A percentile compares a stretch with the other conserved stretches of the same genome.
phyloP scores from a whole-genome alignment of 257 asterid species.

The Solanum bulbocastanum region DNA sequence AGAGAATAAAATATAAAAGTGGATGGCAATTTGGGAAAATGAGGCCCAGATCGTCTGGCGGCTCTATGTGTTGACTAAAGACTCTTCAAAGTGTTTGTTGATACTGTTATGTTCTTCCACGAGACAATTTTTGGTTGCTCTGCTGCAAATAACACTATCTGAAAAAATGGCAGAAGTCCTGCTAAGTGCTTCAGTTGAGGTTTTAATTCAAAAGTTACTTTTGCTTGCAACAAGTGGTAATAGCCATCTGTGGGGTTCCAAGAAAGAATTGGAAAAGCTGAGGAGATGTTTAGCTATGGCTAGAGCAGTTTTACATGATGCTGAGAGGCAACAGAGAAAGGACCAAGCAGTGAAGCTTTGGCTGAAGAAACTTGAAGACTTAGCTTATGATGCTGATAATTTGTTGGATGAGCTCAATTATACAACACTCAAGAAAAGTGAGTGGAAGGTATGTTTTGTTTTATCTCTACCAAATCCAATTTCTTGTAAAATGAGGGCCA shows the following conservation, averaged over 20 bases:
- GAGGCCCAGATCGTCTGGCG: too few species aligned
- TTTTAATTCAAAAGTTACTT: neutral
- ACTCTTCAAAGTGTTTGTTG: too few species aligned
- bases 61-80: too few species aligned
- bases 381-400: constrained; percentile 4
- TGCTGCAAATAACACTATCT: neutral
- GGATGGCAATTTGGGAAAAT: too few species aligned
- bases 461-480: neutral
- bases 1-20: too few species aligned
- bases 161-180: neutral
- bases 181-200: neutral
- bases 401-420: constrained; percentile 19
- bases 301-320: constrained; percentile 1
- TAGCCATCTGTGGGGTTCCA: neutral
- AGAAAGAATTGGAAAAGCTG: neutral
- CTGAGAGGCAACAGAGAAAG: neutral
- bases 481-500: neutral
- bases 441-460: neutral
- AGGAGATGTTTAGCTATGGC: neutral
- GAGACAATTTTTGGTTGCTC: too few species aligned
- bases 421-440: neutral
- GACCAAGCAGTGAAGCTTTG: constrained; percentile 1
- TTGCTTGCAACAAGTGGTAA: neutral
- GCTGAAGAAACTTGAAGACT: constrained; percentile 7
- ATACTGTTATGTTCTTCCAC: too few species aligned